These are phyloP conservation scores for Rhizopus sp. DNA, from an alignment of 371 early-diverging fungal genomes.

Conservation along the genomic window DNA sequence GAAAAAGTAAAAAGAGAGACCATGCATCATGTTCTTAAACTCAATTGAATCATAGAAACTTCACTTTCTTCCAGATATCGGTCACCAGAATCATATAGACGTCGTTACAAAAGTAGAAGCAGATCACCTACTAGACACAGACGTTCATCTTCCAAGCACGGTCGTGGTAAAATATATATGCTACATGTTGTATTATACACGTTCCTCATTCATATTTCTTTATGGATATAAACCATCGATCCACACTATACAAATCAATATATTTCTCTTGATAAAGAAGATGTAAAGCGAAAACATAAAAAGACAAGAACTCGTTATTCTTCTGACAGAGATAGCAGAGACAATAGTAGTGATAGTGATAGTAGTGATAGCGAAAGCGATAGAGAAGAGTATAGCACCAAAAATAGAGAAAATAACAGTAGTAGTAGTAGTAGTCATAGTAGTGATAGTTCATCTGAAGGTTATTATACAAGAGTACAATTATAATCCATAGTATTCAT, in stretches of 20 bases:
- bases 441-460: not conserved
- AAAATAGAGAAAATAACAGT: not conserved
- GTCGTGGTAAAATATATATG: constrained; percentile 2
- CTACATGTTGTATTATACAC: not conserved
- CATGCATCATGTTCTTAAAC: not conserved
- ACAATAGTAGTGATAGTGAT: not conserved
- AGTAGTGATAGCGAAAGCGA: not conserved
- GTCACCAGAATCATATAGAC: not conserved
- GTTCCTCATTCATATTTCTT: constrained; percentile 2
- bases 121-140: not conserved
- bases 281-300: not conserved
- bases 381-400: not conserved
- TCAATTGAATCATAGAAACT: not conserved
- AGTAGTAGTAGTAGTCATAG: not conserved
- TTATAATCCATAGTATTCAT: not conserved
- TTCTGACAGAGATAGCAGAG: not conserved
- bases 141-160: not conserved
- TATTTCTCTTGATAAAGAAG: not conserved
- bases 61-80: not conserved
- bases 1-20: not conserved
- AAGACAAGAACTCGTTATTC: not conserved
- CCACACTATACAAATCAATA: not conserved
- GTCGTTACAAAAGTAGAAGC: not conserved
- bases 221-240: constrained; percentile 2
- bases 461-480: not conserved